Base-by-base conservation (phyloP, 352 stramenopile genomes). In the Saprolegnia diclina region DNA sequence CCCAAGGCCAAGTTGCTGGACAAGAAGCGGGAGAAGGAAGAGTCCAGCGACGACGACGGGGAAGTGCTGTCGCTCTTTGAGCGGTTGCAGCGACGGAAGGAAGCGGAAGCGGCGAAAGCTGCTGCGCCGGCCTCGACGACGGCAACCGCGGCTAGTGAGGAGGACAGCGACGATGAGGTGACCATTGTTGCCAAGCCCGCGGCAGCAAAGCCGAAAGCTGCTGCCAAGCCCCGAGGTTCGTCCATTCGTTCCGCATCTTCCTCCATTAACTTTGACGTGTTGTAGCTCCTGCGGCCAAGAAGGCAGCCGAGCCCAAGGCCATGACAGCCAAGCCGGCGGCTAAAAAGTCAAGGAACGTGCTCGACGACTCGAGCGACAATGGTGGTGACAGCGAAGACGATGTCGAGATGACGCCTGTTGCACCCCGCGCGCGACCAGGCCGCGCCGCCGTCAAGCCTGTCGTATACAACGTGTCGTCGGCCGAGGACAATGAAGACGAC, bases 31-130 rank as follows among this genome's bases (percentile, higher is more conserved):
- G 38, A 64, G 48, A 44, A 46, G 24, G 26, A 40, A 70, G 81
- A 86, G 7, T 53, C 62, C 14, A 52, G 14, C 32, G 63, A 69
- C 35, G 79, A 85, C 24, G 85, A 93, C 29, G 55, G 90, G 0
- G 84, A 92, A 38, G 80, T 91, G 13, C 73, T 93, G 21, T 92
- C 85, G 2, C 65, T 94, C 18, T 82, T 83, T 1, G 80, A 95
- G 57, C 75, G 85, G 10, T 74, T 93, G 59, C 80, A 86, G 65
- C 32, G 65, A 10, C 65, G 53, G 13, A 71, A 65, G 44, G 56
- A 71, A 7, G 65, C 54, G 11, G 53, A 64, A 7, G 59, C 65
- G 7, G n/a, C 11, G 11, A 52, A 52, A 7, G 42, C 35, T 44
- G 26, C n/a, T n/a, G 55, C 55, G 35, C 18, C n/a, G 21, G 13